Conservation (phyloP, 2,329 filamentous ascomycete genomes). For the Calonectria henricotiae region DNA sequence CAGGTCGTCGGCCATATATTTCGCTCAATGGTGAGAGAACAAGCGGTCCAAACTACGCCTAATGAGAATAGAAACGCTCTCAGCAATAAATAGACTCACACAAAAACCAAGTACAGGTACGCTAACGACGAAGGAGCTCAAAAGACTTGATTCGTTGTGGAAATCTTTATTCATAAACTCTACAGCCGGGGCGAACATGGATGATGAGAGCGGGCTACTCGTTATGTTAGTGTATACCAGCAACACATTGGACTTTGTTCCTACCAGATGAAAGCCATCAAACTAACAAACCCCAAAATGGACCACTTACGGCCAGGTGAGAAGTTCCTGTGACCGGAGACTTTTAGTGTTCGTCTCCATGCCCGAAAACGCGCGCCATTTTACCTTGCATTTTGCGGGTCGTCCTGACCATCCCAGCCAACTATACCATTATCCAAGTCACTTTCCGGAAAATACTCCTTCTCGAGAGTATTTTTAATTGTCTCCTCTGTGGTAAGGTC, state of each 20-base stretch:
- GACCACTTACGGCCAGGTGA: not conserved
- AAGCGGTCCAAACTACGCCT: constrained; percentile 61
- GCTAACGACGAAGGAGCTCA: not conserved
- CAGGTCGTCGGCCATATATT: constrained; percentile 61
- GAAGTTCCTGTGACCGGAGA: not conserved
- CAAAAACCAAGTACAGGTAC: not conserved
- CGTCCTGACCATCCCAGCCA: not conserved
- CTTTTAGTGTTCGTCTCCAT: not conserved
- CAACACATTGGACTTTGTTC: not conserved
- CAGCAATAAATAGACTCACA: not conserved
- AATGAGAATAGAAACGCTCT: not conserved
- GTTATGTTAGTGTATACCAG: not conserved
- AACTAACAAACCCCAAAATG: not conserved
- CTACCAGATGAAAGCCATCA: not conserved
- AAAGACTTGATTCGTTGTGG: not conserved
- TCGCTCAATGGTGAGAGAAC: constrained; percentile 67
- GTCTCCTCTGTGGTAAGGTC: not conserved
- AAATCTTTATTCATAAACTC: not conserved
- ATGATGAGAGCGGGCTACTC: not conserved
- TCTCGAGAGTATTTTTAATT: not conserved
- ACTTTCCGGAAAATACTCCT: not conserved
- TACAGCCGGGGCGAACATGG: not conserved
- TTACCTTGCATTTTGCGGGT: not conserved
- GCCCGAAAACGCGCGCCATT: not conserved
- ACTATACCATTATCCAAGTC: not conserved